Evolutionary conservation across 1,284 basidiomycete species (phyloP), one percentile per base, ranked within the genome.

Genomic region (Stereum hirsutum): DNA sequence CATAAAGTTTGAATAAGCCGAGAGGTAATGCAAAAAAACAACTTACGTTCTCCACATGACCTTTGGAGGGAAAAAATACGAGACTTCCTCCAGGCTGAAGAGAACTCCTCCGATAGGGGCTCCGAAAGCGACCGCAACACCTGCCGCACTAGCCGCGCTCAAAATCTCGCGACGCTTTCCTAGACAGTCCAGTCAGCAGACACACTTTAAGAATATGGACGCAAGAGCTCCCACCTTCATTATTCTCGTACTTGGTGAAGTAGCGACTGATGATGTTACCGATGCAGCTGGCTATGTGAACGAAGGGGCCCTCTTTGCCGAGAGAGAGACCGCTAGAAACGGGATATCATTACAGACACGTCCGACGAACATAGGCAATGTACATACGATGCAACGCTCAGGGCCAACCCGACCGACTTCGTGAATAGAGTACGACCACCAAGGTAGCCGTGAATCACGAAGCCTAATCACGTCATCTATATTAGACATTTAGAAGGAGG

Each of bases 381-480:
- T n/a, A n/a, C n/a, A n/a, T n/a, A n/a, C 1, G 89, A 93, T 3
- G 88, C 93, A 17, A 96, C 93, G 4, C 89, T 89, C 4, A 99
- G 69, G 1, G 94, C 82, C 44, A 99, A 63, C 4, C 94, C 95
- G 28, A 95, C 72, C 11, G 84, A 74, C 61, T 99, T 99, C n/a
- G 89, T 91, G 55, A 92, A 83, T 40, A 98, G 64, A 0, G 89
- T 92, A 50, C 91, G 84, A 33, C 74, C 82, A 24, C 95, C 95
- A 31, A 99, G 82, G 60, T 96, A 99, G 17, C 95, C 95, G 55
- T 96, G 92, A 48, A 99, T 97, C 15, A 98, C 94, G 54, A 97
- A 98, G n/a, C 90, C 87, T 85, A n/a, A 3, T 12, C 5, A 34
- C n/a, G 34, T 33, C 25, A 45, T 43, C n/a, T 37, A 23, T 15